Evolutionary conservation across 2,329 filamentous ascomycete genomes (phyloP).

Genomic region (Lasiodiplodia sp.): DNA sequence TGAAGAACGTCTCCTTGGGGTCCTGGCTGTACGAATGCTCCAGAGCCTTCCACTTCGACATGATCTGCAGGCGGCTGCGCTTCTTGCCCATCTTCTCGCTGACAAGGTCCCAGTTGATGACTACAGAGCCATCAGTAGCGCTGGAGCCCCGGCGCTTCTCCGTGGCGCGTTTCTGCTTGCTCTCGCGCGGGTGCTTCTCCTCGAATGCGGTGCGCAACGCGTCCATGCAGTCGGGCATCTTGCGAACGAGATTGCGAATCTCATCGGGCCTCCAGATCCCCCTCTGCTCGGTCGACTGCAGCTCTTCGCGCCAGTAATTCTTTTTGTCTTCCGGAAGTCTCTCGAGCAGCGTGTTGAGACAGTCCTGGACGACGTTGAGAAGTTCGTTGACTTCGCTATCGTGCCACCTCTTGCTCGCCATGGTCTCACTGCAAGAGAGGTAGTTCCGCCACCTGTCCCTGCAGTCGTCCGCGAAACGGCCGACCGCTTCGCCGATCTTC

Average conservation of each 20-base stretch:
- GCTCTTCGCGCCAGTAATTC: slow-evolving; percentile 30
- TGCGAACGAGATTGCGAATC: slow-evolving; percentile 41
- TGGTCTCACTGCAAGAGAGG: slow-evolving; percentile 63
- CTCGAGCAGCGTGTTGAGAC: slow-evolving; percentile 59
- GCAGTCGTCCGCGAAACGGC: slow-evolving; percentile 70
- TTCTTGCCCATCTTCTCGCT: slow-evolving; percentile 67
- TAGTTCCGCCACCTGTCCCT: slow-evolving; percentile 76
- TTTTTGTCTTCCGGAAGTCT: slow-evolving; percentile 34
- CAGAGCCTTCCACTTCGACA: slow-evolving; percentile 67
- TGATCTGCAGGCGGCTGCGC: slow-evolving; percentile 72
- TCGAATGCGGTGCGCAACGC: slow-evolving; percentile 16
- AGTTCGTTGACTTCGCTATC: slow-evolving; percentile 66
- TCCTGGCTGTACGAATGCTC: slow-evolving; percentile 18
- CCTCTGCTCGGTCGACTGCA: slow-evolving; percentile 34
- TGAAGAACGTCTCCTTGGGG: slow-evolving; percentile 23
- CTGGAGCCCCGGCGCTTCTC: slow-evolving; percentile 23
- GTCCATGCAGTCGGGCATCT: slow-evolving; percentile 32
- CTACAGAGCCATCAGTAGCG: slow-evolving; percentile 19
- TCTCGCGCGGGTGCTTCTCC: slow-evolving; percentile 20
- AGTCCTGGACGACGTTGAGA: slow-evolving; percentile 60
- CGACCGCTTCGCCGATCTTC: slow-evolving; percentile 63
- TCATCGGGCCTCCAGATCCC: slow-evolving; percentile 37
- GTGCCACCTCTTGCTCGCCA: slow-evolving; percentile 65
- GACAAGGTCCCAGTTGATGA: slow-evolving; percentile 70
- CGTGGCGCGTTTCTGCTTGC: slow-evolving; percentile 24